A percentile compares a stretch with the other conserved stretches of the same genome.
phyloP scores from a whole-genome alignment of 1,139 yeast genomes.

The Zygosaccharomyces sapae region DNA sequence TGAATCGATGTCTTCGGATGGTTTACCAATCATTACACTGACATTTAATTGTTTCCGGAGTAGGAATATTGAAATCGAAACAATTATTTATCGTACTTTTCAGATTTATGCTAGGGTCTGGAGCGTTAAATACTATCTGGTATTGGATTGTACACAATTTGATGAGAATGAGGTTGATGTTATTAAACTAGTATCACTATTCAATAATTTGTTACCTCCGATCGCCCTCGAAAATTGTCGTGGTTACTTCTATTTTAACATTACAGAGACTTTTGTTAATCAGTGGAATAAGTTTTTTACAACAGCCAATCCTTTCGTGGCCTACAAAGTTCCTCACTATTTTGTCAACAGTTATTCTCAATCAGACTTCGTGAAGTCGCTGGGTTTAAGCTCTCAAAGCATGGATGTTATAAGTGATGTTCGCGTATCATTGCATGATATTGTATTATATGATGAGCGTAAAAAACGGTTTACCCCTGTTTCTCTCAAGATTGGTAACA shows the following conservation, averaged over 20 bases:
- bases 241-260: constrained; percentile 57
- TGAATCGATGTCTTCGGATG: constrained; percentile 67
- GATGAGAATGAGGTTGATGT: constrained; percentile 30
- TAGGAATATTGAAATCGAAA: constrained; percentile 50
- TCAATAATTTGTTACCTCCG: constrained; percentile 44
- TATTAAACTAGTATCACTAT: constrained; percentile 31
- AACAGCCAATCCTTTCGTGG: constrained; percentile 21
- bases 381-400: constrained; percentile 47
- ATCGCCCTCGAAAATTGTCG: constrained; percentile 52
- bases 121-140: constrained; percentile 61
- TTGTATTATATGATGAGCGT: constrained; percentile 43
- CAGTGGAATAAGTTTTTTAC: constrained; percentile 34
- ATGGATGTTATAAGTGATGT: constrained; percentile 46
- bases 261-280: constrained; percentile 46
- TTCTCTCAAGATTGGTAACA: constrained; percentile 64
- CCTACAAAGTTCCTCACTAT: constrained; percentile 25
- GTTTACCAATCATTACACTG: constrained; percentile 63
- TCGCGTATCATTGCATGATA: constrained; percentile 44
- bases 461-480: constrained; percentile 49
- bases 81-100: constrained; percentile 56
- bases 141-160: constrained; percentile 69
- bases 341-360: constrained; percentile 47
- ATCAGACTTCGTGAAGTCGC: constrained; percentile 44
- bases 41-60: constrained; percentile 44
- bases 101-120: constrained; percentile 71